phyloP scores from a whole-genome alignment of 2,329 filamentous ascomycete species.

The Alternaria panax region DNA sequence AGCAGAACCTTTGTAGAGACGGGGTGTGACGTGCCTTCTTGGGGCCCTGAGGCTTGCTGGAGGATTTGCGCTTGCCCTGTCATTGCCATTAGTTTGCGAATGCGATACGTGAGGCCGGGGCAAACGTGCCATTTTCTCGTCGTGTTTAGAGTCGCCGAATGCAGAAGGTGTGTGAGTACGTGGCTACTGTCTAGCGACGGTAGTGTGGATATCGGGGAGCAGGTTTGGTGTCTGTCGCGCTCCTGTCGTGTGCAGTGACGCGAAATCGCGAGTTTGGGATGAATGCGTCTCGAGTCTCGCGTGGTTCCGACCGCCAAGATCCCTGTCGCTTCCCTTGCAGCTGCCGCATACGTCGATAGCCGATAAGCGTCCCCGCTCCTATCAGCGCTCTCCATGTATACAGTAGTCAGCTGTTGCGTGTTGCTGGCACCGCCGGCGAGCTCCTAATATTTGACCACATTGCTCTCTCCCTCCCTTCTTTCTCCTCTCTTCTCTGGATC shows the following conservation, averaged over 20 bases:
- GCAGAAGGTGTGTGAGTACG: neutral
- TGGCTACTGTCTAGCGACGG: neutral
- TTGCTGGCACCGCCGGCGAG: slow-evolving; percentile 16
- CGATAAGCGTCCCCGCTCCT: slow-evolving; percentile 42
- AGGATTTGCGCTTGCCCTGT: slow-evolving; percentile 88
- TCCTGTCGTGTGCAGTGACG: slow-evolving; percentile 16
- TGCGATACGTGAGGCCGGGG: slow-evolving; percentile 13
- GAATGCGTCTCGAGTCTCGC: slow-evolving; percentile 13
- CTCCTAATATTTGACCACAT: slow-evolving; percentile 25
- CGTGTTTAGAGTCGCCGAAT: neutral
- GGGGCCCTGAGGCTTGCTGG: slow-evolving; percentile 79
- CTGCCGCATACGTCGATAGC: slow-evolving; percentile 32
- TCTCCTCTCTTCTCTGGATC: slow-evolving; percentile 21
- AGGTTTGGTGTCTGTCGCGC: neutral
- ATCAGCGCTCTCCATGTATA: slow-evolving; percentile 31
- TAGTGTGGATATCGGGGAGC: neutral
- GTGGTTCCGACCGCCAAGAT: slow-evolving; percentile 35
- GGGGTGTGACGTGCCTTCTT: slow-evolving; percentile 70
- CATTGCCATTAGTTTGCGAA: slow-evolving; percentile 30
- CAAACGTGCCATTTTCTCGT: slow-evolving; percentile 31
- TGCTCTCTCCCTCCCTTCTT: slow-evolving; percentile 18
- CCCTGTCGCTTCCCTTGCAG: slow-evolving; percentile 30
- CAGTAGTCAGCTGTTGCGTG: slow-evolving; percentile 30
- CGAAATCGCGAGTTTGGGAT: slow-evolving; percentile 16
- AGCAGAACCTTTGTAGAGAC: neutral